A percentile compares a stretch with the other conserved stretches of the same genome.
Conservation (phyloP, 176 grass and related monocot species). For the Carex littledalei region DNA sequence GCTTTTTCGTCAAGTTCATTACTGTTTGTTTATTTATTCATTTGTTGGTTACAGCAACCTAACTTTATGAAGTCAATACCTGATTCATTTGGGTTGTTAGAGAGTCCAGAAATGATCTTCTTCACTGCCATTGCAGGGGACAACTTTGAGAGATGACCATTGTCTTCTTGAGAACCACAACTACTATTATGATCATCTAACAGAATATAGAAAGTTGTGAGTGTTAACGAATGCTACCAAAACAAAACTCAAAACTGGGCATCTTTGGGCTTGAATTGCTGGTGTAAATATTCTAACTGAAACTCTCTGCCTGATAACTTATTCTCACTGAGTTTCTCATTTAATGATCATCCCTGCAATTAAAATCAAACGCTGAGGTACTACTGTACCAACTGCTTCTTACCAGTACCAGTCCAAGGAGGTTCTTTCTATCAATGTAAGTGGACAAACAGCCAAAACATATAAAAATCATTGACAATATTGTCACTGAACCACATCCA, state of each 20-base stretch:
- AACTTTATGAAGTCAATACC: neutral
- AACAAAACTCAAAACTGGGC: neutral
- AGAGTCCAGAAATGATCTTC: constrained; percentile 8
- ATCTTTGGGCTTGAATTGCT: neutral
- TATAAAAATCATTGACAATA: constrained; percentile 1
- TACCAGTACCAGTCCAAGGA: neutral
- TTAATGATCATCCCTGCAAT: neutral
- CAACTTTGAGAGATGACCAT: constrained; percentile 15
- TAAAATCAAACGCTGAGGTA: neutral
- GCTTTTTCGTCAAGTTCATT: neutral
- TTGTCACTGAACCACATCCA: neutral
- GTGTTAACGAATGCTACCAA: neutral
- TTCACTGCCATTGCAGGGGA: constrained; percentile 23
- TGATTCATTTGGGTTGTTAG: constrained; percentile 15
- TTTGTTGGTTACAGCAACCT: neutral
- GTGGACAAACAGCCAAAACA: neutral
- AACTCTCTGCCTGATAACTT: neutral
- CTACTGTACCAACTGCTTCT: neutral
- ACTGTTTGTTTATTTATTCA: neutral
- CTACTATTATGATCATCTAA: constrained; percentile 11
- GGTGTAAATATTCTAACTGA: neutral
- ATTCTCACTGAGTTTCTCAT: neutral
- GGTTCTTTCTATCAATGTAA: neutral
- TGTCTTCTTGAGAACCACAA: neutral
- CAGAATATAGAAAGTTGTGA: neutral